Conservation (phyloP, 1,284 basidiomycete species). For the Pyrrhoderma noxium region DNA sequence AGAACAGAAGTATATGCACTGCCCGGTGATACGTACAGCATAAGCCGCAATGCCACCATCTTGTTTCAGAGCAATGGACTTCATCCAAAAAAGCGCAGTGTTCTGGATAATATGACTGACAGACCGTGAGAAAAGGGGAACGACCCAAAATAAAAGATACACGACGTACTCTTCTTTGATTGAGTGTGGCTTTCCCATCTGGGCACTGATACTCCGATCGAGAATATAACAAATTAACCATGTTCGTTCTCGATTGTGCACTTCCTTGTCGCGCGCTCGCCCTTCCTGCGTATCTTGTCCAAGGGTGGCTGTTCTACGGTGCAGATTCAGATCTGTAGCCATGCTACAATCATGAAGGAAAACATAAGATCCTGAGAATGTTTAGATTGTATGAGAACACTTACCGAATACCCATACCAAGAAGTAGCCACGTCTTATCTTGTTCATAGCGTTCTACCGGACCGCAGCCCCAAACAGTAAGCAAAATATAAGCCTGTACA, state of each 20-base stretch:
- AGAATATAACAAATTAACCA: conserved; percentile 91
- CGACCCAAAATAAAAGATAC: conserved; percentile 19
- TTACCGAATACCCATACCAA: conserved; percentile 80
- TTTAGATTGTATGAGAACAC: conserved; percentile 17
- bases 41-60: conserved; percentile 67
- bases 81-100: conserved; percentile 62
- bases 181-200: conserved; percentile 87
- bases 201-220: conserved; percentile 86
- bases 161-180: conserved; percentile 76
- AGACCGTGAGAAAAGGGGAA: conserved; percentile 6
- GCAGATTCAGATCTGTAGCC: conserved; percentile 93
- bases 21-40: conserved; percentile 41
- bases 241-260: conserved; percentile 89
- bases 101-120: conserved; percentile 82
- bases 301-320: conserved; percentile 73
- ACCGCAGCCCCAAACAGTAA: conserved; percentile 82
- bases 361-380: conserved; percentile 5
- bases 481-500: conserved; percentile 82
- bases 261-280: conserved; percentile 67
- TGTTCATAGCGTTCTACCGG: conserved; percentile 93
- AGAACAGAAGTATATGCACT: conserved; percentile 6
- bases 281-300: conserved; percentile 72
- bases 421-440: conserved; percentile 89
- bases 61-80: conserved; percentile 50
- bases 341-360: conserved; percentile 48